Conservation (phyloP, 2,329 filamentous ascomycete species). For the Botrytis pseudocinerea region DNA sequence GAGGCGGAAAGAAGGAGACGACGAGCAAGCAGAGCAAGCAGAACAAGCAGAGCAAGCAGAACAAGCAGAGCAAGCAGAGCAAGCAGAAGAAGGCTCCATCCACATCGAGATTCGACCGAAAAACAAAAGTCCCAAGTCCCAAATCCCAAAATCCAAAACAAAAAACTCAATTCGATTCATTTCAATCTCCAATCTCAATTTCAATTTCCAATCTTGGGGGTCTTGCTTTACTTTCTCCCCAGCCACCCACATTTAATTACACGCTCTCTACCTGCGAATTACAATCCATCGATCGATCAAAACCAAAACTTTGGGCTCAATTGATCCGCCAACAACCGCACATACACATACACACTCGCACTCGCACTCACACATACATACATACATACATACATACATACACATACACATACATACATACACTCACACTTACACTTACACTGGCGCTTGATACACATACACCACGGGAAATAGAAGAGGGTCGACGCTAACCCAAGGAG, state of each 20-base stretch:
- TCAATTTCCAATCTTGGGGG: slow-evolving; percentile 14
- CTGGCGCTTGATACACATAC: too few relatives aligned
- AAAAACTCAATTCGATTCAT: slow-evolving; percentile 1
- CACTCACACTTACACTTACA: not conserved
- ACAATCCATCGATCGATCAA: not conserved
- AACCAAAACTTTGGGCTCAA: not conserved
- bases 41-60: too few relatives aligned
- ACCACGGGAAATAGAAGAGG: not conserved
- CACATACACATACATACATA: too few relatives aligned
- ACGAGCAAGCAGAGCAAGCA: too few relatives aligned
- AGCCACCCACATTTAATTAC: slow-evolving; percentile 22
- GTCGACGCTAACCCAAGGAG: slow-evolving; percentile 1
- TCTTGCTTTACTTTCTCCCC: not conserved
- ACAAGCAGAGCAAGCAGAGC: too few relatives aligned
- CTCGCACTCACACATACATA: not conserved
- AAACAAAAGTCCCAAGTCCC: not conserved
- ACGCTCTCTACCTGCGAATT: slow-evolving; percentile 10
- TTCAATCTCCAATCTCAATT: not conserved
- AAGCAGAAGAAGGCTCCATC: not conserved
- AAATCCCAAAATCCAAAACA: not conserved
- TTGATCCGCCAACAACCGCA: slow-evolving; percentile 19
- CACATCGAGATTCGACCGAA: not conserved
- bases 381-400: too few relatives aligned
- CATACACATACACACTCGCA: not conserved
- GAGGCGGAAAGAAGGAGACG: not conserved